phyloP scores from a whole-genome alignment of 169 alveolate genomes.

The Cytauxzoon felis region DNA sequence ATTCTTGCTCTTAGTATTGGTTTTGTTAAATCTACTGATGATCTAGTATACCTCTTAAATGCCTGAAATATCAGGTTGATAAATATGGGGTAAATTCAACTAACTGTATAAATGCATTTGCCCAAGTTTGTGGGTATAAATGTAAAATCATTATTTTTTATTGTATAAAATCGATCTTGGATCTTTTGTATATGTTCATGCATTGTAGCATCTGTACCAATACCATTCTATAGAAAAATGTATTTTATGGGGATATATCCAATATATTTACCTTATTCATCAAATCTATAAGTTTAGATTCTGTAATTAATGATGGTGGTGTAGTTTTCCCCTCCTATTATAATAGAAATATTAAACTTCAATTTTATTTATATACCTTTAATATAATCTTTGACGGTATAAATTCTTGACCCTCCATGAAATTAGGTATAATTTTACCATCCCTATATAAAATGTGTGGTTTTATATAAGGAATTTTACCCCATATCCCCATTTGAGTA shows the following conservation, averaged over 20 bases:
- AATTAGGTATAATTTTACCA: constrained; percentile 74
- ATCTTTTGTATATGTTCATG: constrained; percentile 96
- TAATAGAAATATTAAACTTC: neutral
- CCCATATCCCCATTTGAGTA: too few species aligned
- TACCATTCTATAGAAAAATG: constrained; percentile 77
- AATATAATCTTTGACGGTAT: constrained; percentile 68
- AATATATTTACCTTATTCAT: constrained; percentile 82
- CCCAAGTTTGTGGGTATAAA: constrained; percentile 61
- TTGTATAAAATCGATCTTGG: constrained; percentile 93
- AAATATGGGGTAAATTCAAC: constrained; percentile 46
- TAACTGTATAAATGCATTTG: constrained; percentile 54
- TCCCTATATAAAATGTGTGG: constrained; percentile 54
- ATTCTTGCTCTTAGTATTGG: constrained; percentile 90
- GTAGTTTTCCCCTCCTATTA: constrained; percentile 77
- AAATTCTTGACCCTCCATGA: constrained; percentile 72
- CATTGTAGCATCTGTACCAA: constrained; percentile 99
- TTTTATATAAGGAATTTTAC: neutral
- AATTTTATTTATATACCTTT: neutral
- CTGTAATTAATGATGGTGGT: constrained; percentile 91
- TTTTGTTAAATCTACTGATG: constrained; percentile 65
- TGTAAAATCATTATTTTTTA: constrained; percentile 40
- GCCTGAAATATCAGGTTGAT: too few species aligned
- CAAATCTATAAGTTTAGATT: constrained; percentile 88
- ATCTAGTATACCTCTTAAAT: constrained; percentile 63
- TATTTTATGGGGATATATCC: neutral